Evolutionary conservation across 129 eudicot genomes (phyloP).

Genomic region (Pittosporum tobira): DNA sequence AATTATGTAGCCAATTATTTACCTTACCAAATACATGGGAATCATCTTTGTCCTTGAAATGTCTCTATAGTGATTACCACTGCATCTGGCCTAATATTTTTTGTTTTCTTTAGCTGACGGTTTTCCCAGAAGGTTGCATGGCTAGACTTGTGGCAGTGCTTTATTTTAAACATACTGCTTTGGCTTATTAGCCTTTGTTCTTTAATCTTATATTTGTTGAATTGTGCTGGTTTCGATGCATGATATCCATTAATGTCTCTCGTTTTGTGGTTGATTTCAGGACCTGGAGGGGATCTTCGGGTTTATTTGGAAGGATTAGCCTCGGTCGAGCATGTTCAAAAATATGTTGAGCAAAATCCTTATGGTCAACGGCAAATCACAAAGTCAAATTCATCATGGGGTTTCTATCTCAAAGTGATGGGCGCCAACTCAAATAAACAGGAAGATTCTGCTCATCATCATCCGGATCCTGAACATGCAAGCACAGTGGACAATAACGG

Average conservation of each 20-base stretch:
- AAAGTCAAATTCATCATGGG: background rate
- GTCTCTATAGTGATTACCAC: no score
- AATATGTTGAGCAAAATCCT: slow-evolving; percentile 3
- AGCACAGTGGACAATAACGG: background rate
- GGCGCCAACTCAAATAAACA: background rate
- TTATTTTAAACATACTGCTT: no score
- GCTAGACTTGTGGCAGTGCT: no score
- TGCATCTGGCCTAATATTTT: background rate
- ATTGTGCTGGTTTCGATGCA: background rate
- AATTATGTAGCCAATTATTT: background rate
- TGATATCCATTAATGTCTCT: background rate
- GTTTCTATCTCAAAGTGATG: background rate
- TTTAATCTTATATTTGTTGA: background rate
- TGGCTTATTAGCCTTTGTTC: no score
- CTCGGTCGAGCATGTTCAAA: background rate
- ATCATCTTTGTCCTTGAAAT: no score
- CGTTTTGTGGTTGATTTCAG: background rate
- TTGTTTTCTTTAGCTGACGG: no score
- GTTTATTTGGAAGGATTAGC: slow-evolving; percentile 3
- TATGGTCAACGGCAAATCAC: slow-evolving; percentile 5
- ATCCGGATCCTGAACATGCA: slow-evolving; percentile 20
- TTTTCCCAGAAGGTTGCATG: no score
- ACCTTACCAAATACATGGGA: no score
- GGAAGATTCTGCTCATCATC: background rate
- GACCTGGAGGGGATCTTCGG: slow-evolving; percentile 6